Evolutionary conservation across 2,329 filamentous ascomycete species (phyloP), one percentile per base, ranked within the genome.

Genomic region (Dryadomyces sulphureus): DNA sequence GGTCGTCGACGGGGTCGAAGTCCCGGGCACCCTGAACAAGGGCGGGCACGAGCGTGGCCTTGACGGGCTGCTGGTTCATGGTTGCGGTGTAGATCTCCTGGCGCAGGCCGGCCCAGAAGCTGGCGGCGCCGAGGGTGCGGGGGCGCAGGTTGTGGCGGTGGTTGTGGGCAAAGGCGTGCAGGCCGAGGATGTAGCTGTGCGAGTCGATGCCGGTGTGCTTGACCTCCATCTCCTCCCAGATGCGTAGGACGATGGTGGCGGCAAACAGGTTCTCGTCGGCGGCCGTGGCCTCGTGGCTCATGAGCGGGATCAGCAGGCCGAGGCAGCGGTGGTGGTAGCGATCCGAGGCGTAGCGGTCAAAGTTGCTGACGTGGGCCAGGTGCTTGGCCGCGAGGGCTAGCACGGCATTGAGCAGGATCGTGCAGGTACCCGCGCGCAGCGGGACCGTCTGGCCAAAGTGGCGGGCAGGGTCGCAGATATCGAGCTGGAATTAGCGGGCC

Each of bases 41-140:
- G 20, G 61, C 64, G 40, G 70, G 64, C 14, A 67, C 62, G 1
- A 78, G 61, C 14, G 65, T 69, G n/a, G 75, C 65, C 20, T 67
- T 63, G 24, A 72, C 64, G 0, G 64, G 60, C 45, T 65, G 57
- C 48, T 68, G 63, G 43, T 65, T 68, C 35, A 68, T 66, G 38
- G 72, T 66, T 0, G 74, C 72, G 44, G 68, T 70, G 50, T 75
- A 77, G 30, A 79, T 75, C 52, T 78, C 74, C 53, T 78, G 74
- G 9, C 75, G 64, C 12, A 78, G 60, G 0, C 72, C 73, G 21
- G 76, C 66, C 69, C 60, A 79, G 60, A 74, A 78, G 1, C 71
- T 69, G 0, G 73, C 72, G 3, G 73, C 70, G 34, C 68, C 66
- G 4, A 73, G 55, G 39, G 63, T 55, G 45, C 58, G 62, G 41